Conservation (phyloP, 1,139 yeast species). For the Pichia sp. region DNA sequence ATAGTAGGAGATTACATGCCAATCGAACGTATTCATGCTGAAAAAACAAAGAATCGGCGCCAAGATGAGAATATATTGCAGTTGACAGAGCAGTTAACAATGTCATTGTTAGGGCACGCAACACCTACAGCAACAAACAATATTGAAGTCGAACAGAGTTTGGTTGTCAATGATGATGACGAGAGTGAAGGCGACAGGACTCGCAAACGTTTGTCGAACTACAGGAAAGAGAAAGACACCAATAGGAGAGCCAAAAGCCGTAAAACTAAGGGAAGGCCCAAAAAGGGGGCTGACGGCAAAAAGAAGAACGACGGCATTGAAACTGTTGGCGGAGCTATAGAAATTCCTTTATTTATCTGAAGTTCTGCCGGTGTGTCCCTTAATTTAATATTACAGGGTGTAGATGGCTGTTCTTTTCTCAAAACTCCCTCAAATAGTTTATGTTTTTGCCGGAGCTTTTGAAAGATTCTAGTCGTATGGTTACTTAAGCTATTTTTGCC, state of each 20-base stretch:
- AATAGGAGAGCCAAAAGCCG: slow-evolving; percentile 8
- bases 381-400: too few species aligned
- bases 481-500: too few species aligned
- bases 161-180: slow-evolving; percentile 11
- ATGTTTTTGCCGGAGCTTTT: too few species aligned
- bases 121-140: slow-evolving; percentile 6
- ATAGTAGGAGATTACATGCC: not conserved
- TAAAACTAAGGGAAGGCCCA: slow-evolving; percentile 6
- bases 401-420: too few species aligned
- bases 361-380: too few species aligned
- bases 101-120: slow-evolving; percentile 23
- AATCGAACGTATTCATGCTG: not conserved
- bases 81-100: slow-evolving; percentile 18
- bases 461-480: too few species aligned
- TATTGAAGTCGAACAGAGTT: slow-evolving; percentile 14
- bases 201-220: slow-evolving; percentile 11
- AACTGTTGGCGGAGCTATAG: slow-evolving; percentile 40
- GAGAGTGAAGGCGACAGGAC: slow-evolving; percentile 1
- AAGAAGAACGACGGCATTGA: slow-evolving; percentile 27
- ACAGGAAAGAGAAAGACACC: slow-evolving; percentile 1
- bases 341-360: slow-evolving; percentile 39
- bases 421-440: not conserved
- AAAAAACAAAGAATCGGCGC: not conserved
- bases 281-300: slow-evolving; percentile 14
- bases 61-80: slow-evolving; percentile 11